Conservation (phyloP, 345 rosid genomes). For the Linum usitatissimum region DNA sequence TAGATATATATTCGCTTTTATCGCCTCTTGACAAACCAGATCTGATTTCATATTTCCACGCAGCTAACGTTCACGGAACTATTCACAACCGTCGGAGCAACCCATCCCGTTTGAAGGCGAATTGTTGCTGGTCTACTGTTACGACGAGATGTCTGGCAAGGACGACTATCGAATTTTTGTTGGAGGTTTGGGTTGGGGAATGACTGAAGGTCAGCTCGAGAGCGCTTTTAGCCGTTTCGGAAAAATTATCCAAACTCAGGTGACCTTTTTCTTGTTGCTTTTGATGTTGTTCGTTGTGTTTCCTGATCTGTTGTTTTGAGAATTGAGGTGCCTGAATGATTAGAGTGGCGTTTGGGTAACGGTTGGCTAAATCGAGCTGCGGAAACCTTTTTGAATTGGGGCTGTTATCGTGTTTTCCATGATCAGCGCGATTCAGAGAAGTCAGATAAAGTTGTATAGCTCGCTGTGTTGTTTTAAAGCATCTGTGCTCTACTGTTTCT, state of each 20-base stretch:
- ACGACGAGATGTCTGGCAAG: constrained; percentile 50
- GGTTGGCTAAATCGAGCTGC: constrained; percentile 36
- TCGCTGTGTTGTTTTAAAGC: constrained; percentile 13
- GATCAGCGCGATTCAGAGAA: constrained; percentile 14
- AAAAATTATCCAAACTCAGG: constrained; percentile 80
- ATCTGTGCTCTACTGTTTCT: constrained; percentile 4
- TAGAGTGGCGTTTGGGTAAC: constrained; percentile 38
- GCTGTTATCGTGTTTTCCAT: constrained; percentile 19
- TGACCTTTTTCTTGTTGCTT: constrained; percentile 10
- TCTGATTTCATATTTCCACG: no score
- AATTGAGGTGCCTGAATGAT: constrained; percentile 33
- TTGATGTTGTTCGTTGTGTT: background rate
- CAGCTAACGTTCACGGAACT: no score
- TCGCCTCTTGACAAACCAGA: no score
- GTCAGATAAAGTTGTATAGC: constrained; percentile 15
- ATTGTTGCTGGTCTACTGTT: background rate
- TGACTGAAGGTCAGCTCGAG: constrained; percentile 79
- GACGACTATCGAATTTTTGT: constrained; percentile 81
- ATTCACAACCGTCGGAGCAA: no score
- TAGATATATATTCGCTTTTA: no score
- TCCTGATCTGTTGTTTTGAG: constrained; percentile 21
- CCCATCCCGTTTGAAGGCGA: background rate
- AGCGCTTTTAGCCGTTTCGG: constrained; percentile 74
- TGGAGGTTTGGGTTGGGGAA: constrained; percentile 83
- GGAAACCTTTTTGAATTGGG: constrained; percentile 26